A percentile compares a stretch with the other conserved stretches of the same genome.
Conservation (phyloP, 78 protist species). For the Bodo saltans region DNA sequence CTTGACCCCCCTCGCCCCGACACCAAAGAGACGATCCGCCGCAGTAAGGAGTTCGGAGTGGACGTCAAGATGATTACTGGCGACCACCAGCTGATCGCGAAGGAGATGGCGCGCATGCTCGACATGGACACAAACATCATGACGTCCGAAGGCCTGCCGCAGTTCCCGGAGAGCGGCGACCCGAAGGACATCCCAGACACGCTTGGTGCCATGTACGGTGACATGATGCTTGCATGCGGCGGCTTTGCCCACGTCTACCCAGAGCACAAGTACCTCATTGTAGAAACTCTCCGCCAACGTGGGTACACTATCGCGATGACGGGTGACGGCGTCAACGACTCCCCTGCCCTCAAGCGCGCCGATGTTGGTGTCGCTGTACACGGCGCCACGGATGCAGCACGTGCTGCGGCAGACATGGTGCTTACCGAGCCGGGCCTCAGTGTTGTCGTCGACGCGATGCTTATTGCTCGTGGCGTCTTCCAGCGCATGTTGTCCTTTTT, state of each 20-base stretch:
- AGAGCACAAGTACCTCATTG: constrained; percentile 84
- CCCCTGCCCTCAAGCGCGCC: constrained; percentile 62
- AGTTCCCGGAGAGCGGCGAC: constrained; percentile 39
- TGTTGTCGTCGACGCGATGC: constrained; percentile 71
- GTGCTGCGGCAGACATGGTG: constrained; percentile 82
- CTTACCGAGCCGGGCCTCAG: constrained; percentile 75
- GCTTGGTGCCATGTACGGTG: background rate
- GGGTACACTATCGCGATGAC: constrained; percentile 43
- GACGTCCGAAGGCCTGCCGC: constrained; percentile 46
- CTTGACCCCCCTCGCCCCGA: constrained; percentile 87
- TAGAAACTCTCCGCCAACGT: constrained; percentile 37
- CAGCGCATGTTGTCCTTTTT: constrained; percentile 56
- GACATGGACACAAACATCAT: constrained; percentile 63
- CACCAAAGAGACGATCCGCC: constrained; percentile 59
- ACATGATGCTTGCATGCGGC: constrained; percentile 53
- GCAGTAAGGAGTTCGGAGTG: constrained; percentile 61
- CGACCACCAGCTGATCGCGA: constrained; percentile 79
- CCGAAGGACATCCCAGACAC: constrained; percentile 3
- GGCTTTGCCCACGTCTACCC: constrained; percentile 86
- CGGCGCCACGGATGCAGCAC: constrained; percentile 78
- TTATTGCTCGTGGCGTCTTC: constrained; percentile 67
- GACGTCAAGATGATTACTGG: constrained; percentile 89
- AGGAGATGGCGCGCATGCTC: constrained; percentile 72
- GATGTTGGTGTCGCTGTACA: constrained; percentile 38
- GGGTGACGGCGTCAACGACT: constrained; percentile 72